Base-by-base conservation (phyloP, 1,284 basidiomycete genomes). In the Pisolithus thermaeus region DNA sequence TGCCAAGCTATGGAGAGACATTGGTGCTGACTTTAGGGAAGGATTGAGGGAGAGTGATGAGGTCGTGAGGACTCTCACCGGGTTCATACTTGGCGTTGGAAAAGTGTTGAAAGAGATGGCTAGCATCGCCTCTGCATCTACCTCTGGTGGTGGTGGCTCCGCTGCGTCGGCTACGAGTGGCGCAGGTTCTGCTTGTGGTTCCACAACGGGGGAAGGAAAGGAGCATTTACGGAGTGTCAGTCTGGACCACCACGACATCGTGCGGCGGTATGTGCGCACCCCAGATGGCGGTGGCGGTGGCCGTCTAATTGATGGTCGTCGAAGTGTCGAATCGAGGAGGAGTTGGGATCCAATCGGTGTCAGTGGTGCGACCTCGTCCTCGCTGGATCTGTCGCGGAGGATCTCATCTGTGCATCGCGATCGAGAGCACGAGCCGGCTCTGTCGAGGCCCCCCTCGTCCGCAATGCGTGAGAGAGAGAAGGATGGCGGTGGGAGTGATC, bases 21-120 rank as follows among this genome's bases (percentile, higher is more conserved):
- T 90, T 8, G 83, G 84, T 1, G 75, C 74, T 4, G 87, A 90
- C 52, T 85, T 82, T 60, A 68, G 87, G 37, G 88, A 91, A 51
- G 77, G 79, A 46, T 57, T 87, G 54, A 73, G 84, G 58, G 74
- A 81, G 46, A 85, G 84, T 54, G 88, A 90, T 62, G 88, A 90
- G 61, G 71, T 89, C 40, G 82, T 90, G 1, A 71, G 89, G 48
- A 81, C 79, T 8, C 73, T 87, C 64, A 90, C 89, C 2, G 80
- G 79, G 38, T 80, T 91, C 54, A 65, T 91, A 56, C 69, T 90
- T 20, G 84, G 84, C 32, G 75, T 86, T 4, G 87, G 88, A 25
- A 80, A 78, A 62, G 73, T 86, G 7, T 64, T 90, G 50, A 75
- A 80, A 52, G 87, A 90, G 48, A 61, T 75, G 5, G 44, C 44